Base-by-base conservation (phyloP, 768 basidiomycete genomes). In the Fomitopsis serialis region DNA sequence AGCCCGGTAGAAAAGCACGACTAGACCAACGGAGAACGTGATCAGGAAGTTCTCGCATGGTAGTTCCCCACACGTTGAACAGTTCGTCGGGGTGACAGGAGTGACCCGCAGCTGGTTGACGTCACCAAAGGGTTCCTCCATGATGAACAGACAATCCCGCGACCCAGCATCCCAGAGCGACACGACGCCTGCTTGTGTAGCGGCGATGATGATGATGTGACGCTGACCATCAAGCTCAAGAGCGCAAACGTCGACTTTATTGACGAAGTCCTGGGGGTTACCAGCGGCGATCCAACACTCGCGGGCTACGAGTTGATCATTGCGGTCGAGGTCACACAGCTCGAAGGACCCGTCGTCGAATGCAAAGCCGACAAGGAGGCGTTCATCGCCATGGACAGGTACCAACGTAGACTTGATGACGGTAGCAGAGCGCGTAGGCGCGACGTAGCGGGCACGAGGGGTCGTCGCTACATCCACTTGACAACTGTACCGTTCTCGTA, bases 101-200 rank as follows among this genome's bases (percentile, higher is more conserved):
- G 77, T 76, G 46, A 94, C 68, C 23, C 80, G 77, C n/a, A 96
- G 61, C 48, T 78, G 72, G 48, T 72, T 79, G 62, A 92, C 71
- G 11, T 70, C 66, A 1, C 84, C 87, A 54, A 78, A 77, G 0
- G 76, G 70, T 11, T 83, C 80, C 48, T 85, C 82, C 34, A 91
- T 64, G 47, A 82, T 72, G 50, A 76, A 71, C 37, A 91, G 77
- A 54, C 83, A 82, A 57, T 84, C 84, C 11, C 78, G 76, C 6
- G 82, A 82, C n/a, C 69, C 60, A 8, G 75, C 80, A 61, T 92
- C 88, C 90, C 89, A 92, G 12, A 92, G 60, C 0, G 90, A 87
- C 21, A 92, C 73, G 10, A 79, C 72, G 10, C 90, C 89, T 1
- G 78, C 74, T 48, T 82, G 78, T 2, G 88, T 85, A 17, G 81